A percentile compares a stretch with the other conserved stretches of the same genome.
Evolutionary conservation across 305 asterid genomes (phyloP).

Genomic region (Vinca major): DNA sequence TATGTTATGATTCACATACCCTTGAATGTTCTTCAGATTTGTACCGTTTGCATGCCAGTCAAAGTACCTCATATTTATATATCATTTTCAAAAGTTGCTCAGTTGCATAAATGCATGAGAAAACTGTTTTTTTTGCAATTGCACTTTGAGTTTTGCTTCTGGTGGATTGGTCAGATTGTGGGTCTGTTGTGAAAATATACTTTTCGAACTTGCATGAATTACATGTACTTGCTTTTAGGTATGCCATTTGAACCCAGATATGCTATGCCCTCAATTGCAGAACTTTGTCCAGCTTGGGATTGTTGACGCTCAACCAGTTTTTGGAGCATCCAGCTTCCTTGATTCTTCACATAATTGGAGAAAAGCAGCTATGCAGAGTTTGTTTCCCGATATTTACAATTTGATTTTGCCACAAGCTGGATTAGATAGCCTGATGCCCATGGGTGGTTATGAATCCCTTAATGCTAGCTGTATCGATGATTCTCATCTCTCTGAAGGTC

Average conservation of each 20-base stretch:
- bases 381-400: conserved; percentile 15
- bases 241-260: neutral
- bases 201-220: conserved; percentile 1
- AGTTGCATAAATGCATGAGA: neutral
- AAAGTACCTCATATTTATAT: neutral
- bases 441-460: conserved; percentile 15
- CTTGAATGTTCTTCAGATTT: neutral
- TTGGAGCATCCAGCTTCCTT: conserved; percentile 13
- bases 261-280: neutral
- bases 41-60: neutral
- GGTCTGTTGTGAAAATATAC: neutral
- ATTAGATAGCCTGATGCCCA: conserved; percentile 18
- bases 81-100: neutral
- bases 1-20: neutral
- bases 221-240: conserved; percentile 2
- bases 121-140: neutral
- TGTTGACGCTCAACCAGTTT: conserved; percentile 6
- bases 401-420: conserved; percentile 16
- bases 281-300: neutral
- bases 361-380: conserved; percentile 13
- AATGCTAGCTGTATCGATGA: conserved; percentile 12
- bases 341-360: conserved; percentile 15
- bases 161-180: neutral
- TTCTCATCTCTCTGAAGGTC: conserved; percentile 20
- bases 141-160: neutral